phyloP scores from a whole-genome alignment of 805 yeast species.

The Sugiyamaella floridensis region DNA sequence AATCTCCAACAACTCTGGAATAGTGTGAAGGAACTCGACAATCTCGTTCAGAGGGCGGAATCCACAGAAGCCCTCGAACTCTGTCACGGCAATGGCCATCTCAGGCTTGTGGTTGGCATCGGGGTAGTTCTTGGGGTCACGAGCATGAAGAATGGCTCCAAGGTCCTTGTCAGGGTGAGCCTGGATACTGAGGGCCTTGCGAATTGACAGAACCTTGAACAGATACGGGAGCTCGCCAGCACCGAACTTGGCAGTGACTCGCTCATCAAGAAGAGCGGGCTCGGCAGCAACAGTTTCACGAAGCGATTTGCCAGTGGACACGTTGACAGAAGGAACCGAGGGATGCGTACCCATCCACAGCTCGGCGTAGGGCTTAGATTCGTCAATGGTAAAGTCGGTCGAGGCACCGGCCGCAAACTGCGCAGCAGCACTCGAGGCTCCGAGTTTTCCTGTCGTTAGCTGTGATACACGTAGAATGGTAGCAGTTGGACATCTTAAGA shows the following conservation, averaged over 20 bases:
- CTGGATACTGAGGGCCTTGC: constrained; percentile 89
- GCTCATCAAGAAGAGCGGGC: constrained; percentile 48
- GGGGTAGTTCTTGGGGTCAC: constrained; percentile 91
- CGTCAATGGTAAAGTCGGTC: constrained; percentile 55
- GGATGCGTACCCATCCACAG: constrained; percentile 99
- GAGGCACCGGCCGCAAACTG: constrained; percentile 70
- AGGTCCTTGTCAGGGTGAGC: constrained; percentile 94
- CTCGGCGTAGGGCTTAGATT: constrained; percentile 86
- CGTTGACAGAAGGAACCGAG: constrained; percentile 68
- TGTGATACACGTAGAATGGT: too few species aligned
- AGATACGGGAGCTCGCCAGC: constrained; percentile 78
- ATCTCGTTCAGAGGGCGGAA: constrained; percentile 85
- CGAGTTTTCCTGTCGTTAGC: constrained; percentile 52
- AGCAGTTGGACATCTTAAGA: too few species aligned
- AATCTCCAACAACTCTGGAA: constrained; percentile 70
- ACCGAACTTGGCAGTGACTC: constrained; percentile 60
- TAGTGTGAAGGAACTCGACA: constrained; percentile 54
- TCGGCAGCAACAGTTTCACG: constrained; percentile 56
- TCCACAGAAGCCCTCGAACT: constrained; percentile 96
- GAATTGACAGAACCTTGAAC: constrained; percentile 89
- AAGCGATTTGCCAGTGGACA: constrained; percentile 50
- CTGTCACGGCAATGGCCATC: constrained; percentile 96
- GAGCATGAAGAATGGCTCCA: constrained; percentile 65
- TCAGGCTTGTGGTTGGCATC: constrained; percentile 99
- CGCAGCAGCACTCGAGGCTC: constrained; percentile 82